Evolutionary conservation across 495 filamentous ascomycete species (phyloP).

Genomic region (Hyaloscypha bicolor): DNA sequence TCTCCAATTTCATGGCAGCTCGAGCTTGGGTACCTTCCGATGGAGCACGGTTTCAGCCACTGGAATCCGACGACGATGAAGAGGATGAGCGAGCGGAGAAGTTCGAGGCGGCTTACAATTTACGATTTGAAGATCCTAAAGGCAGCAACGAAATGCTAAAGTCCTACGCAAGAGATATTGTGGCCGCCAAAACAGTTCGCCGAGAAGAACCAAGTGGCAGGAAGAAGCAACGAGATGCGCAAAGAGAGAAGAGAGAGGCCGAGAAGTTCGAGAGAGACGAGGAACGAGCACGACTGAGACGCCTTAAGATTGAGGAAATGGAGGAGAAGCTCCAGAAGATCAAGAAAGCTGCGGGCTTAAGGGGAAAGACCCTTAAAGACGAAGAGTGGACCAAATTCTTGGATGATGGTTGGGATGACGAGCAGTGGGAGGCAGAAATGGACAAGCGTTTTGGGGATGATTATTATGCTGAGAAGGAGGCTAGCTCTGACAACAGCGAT

Average conservation of each 20-base stretch:
- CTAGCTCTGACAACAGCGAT: conserved; percentile 43
- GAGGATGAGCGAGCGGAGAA: conserved; percentile 79
- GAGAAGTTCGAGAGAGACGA: conserved; percentile 75
- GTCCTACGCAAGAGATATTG: conserved; percentile 84
- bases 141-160: conserved; percentile 80
- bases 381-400: conserved; percentile 81
- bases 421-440: conserved; percentile 89
- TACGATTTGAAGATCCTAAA: conserved; percentile 90
- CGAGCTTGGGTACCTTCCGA: conserved; percentile 81
- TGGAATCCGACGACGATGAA: conserved; percentile 92
- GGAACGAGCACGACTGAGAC: conserved; percentile 81
- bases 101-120: conserved; percentile 93
- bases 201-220: conserved; percentile 76
- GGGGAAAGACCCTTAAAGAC: conserved; percentile 66
- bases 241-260: conserved; percentile 73
- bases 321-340: conserved; percentile 81
- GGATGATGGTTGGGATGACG: conserved; percentile 83
- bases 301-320: conserved; percentile 85
- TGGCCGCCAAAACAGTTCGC: conserved; percentile 77
- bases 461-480: conserved; percentile 76
- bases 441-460: conserved; percentile 79
- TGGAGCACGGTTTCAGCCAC: conserved; percentile 63
- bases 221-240: conserved; percentile 74
- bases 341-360: conserved; percentile 81
- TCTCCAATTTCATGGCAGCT: conserved; percentile 85